Evolutionary conservation across 768 basidiomycete species (phyloP).

Genomic region (Panaeolus papilionaceus): DNA sequence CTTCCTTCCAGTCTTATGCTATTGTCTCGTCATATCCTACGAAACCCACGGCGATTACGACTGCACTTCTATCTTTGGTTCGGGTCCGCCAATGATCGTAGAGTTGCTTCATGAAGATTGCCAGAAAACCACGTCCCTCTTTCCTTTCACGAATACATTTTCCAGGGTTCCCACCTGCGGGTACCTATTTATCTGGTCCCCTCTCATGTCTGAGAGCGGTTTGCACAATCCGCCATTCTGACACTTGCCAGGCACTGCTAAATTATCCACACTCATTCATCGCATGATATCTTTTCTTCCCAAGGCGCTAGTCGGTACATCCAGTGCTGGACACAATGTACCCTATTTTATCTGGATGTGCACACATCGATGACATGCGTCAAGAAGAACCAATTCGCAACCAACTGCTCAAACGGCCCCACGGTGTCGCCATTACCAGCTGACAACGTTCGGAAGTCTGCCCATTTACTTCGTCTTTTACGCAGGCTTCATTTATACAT

Average conservation of each 20-base stretch:
- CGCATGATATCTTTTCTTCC: not conserved
- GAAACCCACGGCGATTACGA: constrained; percentile 1
- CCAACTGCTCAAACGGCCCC: not conserved
- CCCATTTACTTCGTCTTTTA: not conserved
- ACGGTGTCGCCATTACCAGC: not conserved
- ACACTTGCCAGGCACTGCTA: not conserved
- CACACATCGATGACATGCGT: constrained; percentile 2
- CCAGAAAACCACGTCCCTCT: not conserved
- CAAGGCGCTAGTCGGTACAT: not conserved
- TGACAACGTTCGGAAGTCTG: not conserved
- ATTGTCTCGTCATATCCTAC: not conserved
- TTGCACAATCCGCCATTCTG: constrained; percentile 3
- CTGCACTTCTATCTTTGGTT: not conserved
- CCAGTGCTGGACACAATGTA: not conserved
- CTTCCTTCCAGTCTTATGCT: not conserved
- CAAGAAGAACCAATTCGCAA: not conserved
- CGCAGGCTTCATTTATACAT: not conserved
- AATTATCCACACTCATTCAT: not conserved
- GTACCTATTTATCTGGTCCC: not conserved
- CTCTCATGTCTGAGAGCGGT: not conserved
- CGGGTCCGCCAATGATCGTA: not conserved
- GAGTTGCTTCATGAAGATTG: not conserved
- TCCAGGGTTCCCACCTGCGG: not conserved
- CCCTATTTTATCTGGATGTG: not conserved
- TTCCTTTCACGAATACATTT: not conserved